A percentile compares a stretch with the other conserved stretches of the same genome.
These are phyloP conservation scores for Ustilago xerochloae DNA, from an alignment of 1,284 basidiomycete species.

Conservation along the genomic window DNA sequence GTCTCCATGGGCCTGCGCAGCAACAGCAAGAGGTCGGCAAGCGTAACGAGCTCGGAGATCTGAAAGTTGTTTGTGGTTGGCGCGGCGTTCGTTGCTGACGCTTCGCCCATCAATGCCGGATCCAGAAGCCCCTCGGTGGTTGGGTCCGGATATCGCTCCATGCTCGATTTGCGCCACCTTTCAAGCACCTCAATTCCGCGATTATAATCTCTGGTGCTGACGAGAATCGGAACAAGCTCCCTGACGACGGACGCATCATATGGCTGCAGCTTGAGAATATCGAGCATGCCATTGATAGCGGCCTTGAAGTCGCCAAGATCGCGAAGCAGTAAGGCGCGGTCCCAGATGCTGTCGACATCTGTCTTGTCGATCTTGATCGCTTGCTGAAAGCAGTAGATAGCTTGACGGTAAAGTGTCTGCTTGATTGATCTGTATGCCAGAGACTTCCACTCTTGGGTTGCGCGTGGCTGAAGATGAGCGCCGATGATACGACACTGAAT, in stretches of 20 bases:
- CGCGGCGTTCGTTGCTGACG: conserved; percentile 1
- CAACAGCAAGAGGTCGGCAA: conserved; percentile 84
- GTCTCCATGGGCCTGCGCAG: conserved; percentile 78
- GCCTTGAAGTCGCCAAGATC: conserved; percentile 79
- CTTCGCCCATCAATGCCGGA: conserved; percentile 25
- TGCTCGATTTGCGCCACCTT: conserved; percentile 73
- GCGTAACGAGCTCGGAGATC: conserved; percentile 73
- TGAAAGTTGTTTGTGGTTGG: conserved; percentile 51
- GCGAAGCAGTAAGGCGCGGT: conserved; percentile 83
- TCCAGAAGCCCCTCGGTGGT: conserved; percentile 7
- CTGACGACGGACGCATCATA: conserved; percentile 84
- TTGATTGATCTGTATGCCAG: conserved; percentile 74
- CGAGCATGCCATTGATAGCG: conserved; percentile 81
- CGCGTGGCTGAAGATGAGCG: conserved; percentile 81
- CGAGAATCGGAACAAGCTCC: conserved; percentile 82
- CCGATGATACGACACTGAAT: conserved; percentile 88
- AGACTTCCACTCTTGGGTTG: conserved; percentile 86
- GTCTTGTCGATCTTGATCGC: conserved; percentile 81
- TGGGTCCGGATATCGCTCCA: conserved; percentile 61
- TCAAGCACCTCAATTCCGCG: conserved; percentile 78
- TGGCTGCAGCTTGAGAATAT: conserved; percentile 80
- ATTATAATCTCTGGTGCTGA: conserved; percentile 76
- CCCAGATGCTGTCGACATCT: conserved; percentile 89
- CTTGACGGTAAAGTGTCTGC: conserved; percentile 81
- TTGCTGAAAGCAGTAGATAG: conserved; percentile 90